Conservation (phyloP, 2,329 filamentous ascomycete genomes). For the Ambrosiella beaveri region DNA sequence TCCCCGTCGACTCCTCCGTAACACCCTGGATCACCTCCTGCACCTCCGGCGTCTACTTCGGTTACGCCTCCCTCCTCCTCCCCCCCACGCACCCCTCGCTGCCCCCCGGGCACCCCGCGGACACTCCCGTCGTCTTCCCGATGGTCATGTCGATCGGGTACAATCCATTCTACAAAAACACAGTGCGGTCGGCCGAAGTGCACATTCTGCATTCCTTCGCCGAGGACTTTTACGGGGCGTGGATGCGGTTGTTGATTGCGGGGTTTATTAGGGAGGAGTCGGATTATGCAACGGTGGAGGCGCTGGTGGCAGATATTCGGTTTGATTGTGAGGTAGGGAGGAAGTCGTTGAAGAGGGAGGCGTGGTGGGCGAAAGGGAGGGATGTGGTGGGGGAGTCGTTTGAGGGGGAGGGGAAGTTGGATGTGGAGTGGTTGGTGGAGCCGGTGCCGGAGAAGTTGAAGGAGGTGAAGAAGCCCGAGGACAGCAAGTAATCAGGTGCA, state of each 20-base stretch:
- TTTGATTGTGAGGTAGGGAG: slow-evolving; percentile 73
- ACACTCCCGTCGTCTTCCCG: slow-evolving; percentile 39
- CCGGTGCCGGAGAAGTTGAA: slow-evolving; percentile 2
- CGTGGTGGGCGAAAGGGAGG: slow-evolving; percentile 35
- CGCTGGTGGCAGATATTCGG: slow-evolving; percentile 72
- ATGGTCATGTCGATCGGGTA: slow-evolving; percentile 93
- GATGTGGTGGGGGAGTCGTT: slow-evolving; percentile 18
- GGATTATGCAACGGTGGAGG: slow-evolving; percentile 73
- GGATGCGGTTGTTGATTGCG: slow-evolving; percentile 62
- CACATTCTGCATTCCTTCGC: slow-evolving; percentile 67
- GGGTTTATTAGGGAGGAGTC: slow-evolving; percentile 81
- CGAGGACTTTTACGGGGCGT: slow-evolving; percentile 68
- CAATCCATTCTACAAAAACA: slow-evolving; percentile 96
- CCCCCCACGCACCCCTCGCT: slow-evolving; percentile 29
- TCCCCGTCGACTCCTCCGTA: slow-evolving; percentile 50
- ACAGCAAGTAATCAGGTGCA: too few species aligned
- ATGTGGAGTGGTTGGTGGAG: slow-evolving; percentile 23
- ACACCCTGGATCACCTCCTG: slow-evolving; percentile 45
- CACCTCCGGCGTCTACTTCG: slow-evolving; percentile 79
- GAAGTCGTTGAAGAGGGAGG: slow-evolving; percentile 49
- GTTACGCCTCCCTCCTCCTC: slow-evolving; percentile 62
- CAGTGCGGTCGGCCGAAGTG: slow-evolving; percentile 69
- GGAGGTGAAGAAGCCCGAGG: background rate
- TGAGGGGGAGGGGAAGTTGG: slow-evolving; percentile 18
- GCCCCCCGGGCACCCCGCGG: slow-evolving; percentile 17